These are phyloP conservation scores for Solanum peruvianum DNA, from an alignment of 257 asterid species.

Conservation along the genomic window DNA sequence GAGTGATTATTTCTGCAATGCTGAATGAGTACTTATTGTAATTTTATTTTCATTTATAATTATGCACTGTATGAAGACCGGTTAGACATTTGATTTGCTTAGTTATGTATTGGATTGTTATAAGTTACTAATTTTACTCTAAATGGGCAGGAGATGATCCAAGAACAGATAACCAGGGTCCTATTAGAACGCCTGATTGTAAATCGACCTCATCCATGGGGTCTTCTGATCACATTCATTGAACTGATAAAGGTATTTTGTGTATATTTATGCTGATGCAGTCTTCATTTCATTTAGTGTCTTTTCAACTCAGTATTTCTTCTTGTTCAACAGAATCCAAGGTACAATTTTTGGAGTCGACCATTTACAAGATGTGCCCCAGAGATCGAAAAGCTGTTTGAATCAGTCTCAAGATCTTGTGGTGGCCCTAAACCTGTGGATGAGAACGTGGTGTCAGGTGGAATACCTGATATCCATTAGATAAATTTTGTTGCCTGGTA, in stretches of 20 bases:
- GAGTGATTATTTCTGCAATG: neutral
- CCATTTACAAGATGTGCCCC: slow-evolving; percentile 89
- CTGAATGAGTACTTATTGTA: neutral
- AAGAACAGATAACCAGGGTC: slow-evolving; percentile 93
- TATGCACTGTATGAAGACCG: neutral
- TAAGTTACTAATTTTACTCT: neutral
- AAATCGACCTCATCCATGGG: slow-evolving; percentile 97
- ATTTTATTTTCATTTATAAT: neutral
- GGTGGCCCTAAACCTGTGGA: slow-evolving; percentile 88
- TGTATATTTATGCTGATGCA: neutral
- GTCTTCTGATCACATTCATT: slow-evolving; percentile 72
- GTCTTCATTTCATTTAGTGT: neutral
- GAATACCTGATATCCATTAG: slow-evolving; percentile 38
- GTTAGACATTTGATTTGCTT: neutral
- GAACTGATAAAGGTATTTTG: slow-evolving; percentile 77
- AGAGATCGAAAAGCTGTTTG: slow-evolving; percentile 85
- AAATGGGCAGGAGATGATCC: slow-evolving; percentile 67
- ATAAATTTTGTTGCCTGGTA: neutral
- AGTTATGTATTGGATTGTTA: neutral
- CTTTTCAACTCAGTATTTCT: neutral
- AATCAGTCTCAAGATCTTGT: slow-evolving; percentile 86
- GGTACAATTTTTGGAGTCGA: slow-evolving; percentile 91
- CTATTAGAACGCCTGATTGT: slow-evolving; percentile 76
- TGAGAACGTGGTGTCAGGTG: slow-evolving; percentile 63
- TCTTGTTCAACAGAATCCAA: slow-evolving; percentile 49